phyloP scores from a whole-genome alignment of 495 filamentous ascomycete species.

The Trichodelitschia bisporula region DNA sequence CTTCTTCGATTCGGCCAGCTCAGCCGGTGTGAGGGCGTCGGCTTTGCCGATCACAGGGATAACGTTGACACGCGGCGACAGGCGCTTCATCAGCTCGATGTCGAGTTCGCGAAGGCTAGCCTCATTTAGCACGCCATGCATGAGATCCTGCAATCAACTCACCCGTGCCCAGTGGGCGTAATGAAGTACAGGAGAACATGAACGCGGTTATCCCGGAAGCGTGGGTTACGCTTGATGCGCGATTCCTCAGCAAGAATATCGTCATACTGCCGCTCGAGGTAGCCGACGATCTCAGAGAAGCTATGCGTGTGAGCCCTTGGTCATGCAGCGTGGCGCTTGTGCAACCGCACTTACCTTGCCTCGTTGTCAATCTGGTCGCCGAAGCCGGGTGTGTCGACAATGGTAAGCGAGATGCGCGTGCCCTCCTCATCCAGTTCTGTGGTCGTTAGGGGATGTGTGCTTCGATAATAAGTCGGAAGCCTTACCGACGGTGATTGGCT shows the following conservation, averaged over 20 bases:
- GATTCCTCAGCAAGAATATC: slow-evolving; percentile 97
- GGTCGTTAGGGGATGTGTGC: not conserved
- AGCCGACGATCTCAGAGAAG: slow-evolving; percentile 92
- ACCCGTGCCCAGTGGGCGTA: slow-evolving; percentile 93
- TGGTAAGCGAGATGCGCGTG: slow-evolving; percentile 89
- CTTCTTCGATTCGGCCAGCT: slow-evolving; percentile 97
- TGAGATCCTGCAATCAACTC: slow-evolving; percentile 10
- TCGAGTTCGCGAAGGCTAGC: slow-evolving; percentile 83
- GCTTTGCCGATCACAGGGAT: slow-evolving; percentile 98
- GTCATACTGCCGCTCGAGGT: slow-evolving; percentile 96
- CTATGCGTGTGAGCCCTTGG: too few relatives aligned
- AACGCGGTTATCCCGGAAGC: slow-evolving; percentile 96
- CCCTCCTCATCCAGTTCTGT: slow-evolving; percentile 85
- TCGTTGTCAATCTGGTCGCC: slow-evolving; percentile 99
- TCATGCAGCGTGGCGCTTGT: too few relatives aligned
- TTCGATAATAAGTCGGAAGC: not conserved
- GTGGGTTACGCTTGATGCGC: slow-evolving; percentile 98
- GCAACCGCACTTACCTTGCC: slow-evolving; percentile 48
- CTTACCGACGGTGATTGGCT: slow-evolving; percentile 88
- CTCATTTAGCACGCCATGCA: not conserved
- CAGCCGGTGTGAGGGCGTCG: slow-evolving; percentile 85
- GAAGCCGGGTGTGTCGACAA: slow-evolving; percentile 95
- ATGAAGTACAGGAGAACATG: slow-evolving; percentile 98
- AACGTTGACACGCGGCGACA: slow-evolving; percentile 93
- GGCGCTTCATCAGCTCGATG: slow-evolving; percentile 97